Percentiles rank a stretch among this genome's conserved stretches.
These are phyloP conservation scores for Eimeria acervulina DNA, from an alignment of 169 alveolate species.

Conservation along the genomic window DNA sequence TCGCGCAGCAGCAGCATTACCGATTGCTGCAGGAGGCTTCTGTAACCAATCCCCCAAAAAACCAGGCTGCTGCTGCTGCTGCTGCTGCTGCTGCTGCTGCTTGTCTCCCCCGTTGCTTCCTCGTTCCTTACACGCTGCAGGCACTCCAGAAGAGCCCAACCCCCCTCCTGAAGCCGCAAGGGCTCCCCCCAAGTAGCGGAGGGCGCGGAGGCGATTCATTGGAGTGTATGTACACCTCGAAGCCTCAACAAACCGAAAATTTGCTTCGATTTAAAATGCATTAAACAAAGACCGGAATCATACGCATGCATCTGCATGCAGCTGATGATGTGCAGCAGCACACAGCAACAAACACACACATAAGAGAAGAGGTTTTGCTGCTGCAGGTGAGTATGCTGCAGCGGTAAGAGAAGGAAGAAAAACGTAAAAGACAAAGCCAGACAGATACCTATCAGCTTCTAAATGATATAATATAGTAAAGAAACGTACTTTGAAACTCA, in stretches of 20 bases:
- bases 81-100: conserved; percentile 23
- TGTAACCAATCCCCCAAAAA: not conserved
- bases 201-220: conserved; percentile 8
- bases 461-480: too few species aligned
- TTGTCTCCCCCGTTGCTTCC: not conserved
- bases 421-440: not conserved
- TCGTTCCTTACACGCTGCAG: conserved; percentile 11
- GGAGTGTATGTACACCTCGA: not conserved
- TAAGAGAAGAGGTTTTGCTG: too few species aligned
- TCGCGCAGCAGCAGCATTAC: not conserved
- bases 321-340: not conserved
- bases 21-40: not conserved
- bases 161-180: not conserved
- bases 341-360: not conserved
- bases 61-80: not conserved
- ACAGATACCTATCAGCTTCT: not conserved
- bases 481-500: too few species aligned
- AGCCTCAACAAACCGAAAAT: not conserved
- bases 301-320: too few species aligned
- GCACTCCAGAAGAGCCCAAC: not conserved
- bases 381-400: too few species aligned
- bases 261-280: too few species aligned
- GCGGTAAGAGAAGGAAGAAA: too few species aligned
- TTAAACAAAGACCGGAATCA: too few species aligned
- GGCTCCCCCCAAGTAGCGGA: not conserved